Conservation (phyloP, 108 stramenopile species). For the Pseudonitzschia delicatissima region DNA sequence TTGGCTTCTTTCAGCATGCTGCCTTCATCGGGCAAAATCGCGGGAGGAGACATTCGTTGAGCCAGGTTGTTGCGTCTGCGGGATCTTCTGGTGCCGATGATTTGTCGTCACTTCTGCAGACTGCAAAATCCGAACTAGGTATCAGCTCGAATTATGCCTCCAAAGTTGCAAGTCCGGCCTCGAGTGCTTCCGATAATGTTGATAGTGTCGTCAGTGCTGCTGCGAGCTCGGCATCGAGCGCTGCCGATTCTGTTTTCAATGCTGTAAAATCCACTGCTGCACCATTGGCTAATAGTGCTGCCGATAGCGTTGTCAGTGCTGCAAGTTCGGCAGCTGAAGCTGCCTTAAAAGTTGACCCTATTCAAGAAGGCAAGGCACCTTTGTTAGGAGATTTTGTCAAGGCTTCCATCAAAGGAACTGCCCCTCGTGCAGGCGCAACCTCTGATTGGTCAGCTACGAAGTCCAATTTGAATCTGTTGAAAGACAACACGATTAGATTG, state of each 20-base stretch:
- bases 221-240: neutral
- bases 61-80: neutral
- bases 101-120: neutral
- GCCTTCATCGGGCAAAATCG: neutral
- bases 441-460: neutral
- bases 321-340: conserved; percentile 26
- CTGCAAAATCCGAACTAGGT: neutral
- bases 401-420: neutral
- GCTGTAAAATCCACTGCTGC: too few relatives aligned
- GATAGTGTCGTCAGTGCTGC: too few relatives aligned
- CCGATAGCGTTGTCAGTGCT: conserved; percentile 41
- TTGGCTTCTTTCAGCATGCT: conserved; percentile 2
- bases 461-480: neutral
- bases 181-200: neutral
- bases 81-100: neutral
- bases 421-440: too few relatives aligned
- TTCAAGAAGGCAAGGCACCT: conserved; percentile 1
- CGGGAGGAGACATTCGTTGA: neutral
- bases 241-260: too few relatives aligned
- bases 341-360: neutral
- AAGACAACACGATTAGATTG: conserved; percentile 2
- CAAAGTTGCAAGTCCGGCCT: neutral
- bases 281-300: neutral
- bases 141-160: neutral
- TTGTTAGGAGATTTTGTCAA: neutral